Base-by-base conservation (phyloP, 2,329 filamentous ascomycete genomes). In the Stagonosporopsis chrysanthemi region DNA sequence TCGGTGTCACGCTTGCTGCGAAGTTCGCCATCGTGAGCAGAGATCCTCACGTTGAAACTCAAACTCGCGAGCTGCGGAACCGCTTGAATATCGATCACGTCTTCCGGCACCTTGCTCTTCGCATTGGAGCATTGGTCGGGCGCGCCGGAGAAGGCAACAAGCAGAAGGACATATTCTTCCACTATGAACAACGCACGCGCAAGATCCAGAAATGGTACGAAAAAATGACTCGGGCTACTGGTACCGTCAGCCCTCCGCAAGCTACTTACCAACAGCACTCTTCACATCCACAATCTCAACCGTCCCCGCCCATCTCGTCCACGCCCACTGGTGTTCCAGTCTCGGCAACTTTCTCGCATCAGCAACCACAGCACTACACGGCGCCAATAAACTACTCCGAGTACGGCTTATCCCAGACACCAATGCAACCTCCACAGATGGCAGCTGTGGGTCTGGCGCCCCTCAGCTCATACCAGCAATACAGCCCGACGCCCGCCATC, bases 201-300 rank as follows among this genome's bases (percentile, higher is more conserved):
- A 71, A 71, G 46, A 66, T 74, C 19, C 61, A 72, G 35, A 66
- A 41, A 6, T 72, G 71, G 71, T 72, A 68, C 41, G 67, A 72
- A 44, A 60, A 62, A n/a, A 68, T 71, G 65, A 58, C 61, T 1
- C 52, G 53, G 44, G 67, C 65, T 11, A 70, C 61, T 2, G 56
- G 63, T 2, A 53, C 57, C 2, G 44, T 56, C 9, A 68, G 58
- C 26, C 60, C 68, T 26, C 55, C 51, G 8, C 54, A 39, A 24
- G 24, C 26, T 28, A 39, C 26, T 17, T 26, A 56, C n/a, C 57
- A 59, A 29, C 48, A 42, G 3, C 15, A n/a, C 26, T 41, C 41
- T 4, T 23, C 46, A 8, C 56, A 50, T 31, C 40, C 23, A 29
- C 52, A 58, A 12, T 12, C 26, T 17, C 52, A 41, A 42, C 40